These are phyloP conservation scores for Acanthamoeba castellanii DNA, from an alignment of 208 protist species.

Conservation along the genomic window DNA sequence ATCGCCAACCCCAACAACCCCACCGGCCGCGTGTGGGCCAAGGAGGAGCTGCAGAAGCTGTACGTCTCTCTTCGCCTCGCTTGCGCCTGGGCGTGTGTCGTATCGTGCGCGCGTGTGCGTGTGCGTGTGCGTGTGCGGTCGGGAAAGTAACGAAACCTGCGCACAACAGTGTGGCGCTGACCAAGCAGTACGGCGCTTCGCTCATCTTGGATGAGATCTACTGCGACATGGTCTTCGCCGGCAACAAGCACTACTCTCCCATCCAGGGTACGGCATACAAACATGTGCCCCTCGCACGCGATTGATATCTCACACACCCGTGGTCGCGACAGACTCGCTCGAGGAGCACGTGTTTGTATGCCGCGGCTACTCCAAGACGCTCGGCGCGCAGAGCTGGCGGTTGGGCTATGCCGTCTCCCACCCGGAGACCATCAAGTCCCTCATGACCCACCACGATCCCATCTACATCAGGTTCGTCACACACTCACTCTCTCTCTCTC, in stretches of 20 bases:
- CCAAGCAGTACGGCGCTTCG: conserved; percentile 19
- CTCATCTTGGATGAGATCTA: conserved; percentile 74
- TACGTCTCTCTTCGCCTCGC: not conserved
- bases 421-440: conserved; percentile 30
- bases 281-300: too few relatives aligned
- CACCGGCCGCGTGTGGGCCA: conserved; percentile 52
- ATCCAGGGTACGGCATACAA: not conserved
- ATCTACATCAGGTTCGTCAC: conserved; percentile 65
- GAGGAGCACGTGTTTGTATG: conserved; percentile 58
- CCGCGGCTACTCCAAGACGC: conserved; percentile 71
- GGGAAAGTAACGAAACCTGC: too few relatives aligned
- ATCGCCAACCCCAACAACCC: conserved; percentile 35
- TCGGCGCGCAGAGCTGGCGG: conserved; percentile 69
- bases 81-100: not conserved
- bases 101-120: too few relatives aligned
- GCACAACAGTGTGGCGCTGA: not conserved
- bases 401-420: conserved; percentile 61
- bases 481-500: not conserved
- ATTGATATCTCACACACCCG: not conserved
- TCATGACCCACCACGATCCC: conserved; percentile 71
- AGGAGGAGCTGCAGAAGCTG: conserved; percentile 67
- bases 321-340: not conserved
- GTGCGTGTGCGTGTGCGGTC: too few relatives aligned
- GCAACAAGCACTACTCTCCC: not conserved
- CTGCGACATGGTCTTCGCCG: conserved; percentile 60